phyloP scores from a whole-genome alignment of 306 rosid genomes.

The Sesbania bispinosa region DNA sequence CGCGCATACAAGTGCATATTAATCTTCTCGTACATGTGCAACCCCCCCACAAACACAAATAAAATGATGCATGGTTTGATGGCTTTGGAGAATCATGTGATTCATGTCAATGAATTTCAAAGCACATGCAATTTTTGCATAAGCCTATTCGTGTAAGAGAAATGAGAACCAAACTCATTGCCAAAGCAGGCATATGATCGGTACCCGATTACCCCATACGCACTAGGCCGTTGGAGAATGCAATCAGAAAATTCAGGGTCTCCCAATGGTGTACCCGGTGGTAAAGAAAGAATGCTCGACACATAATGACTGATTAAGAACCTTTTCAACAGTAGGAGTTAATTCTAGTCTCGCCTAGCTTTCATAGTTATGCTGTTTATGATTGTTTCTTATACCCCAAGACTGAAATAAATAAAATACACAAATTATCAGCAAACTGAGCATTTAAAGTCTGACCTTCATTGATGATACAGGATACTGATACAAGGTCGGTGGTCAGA shows the following conservation, averaged over 20 bases:
- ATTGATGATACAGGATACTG: not conserved
- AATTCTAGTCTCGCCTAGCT: not conserved
- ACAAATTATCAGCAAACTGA: not conserved
- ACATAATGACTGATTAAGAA: not conserved
- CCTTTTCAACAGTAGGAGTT: not conserved
- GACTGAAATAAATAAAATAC: not conserved
- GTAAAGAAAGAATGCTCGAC: not conserved
- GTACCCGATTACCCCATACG: too few species aligned
- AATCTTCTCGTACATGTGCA: too few species aligned
- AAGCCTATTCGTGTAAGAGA: not conserved
- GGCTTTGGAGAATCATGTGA: not conserved
- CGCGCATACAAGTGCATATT: too few species aligned
- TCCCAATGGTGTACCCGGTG: not conserved
- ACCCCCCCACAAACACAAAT: too few species aligned
- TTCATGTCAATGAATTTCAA: not conserved
- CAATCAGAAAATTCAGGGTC: not conserved
- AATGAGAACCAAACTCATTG: not conserved
- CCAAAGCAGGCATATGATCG: not conserved
- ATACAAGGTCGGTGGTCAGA: not conserved
- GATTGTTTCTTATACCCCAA: not conserved
- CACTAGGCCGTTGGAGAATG: not conserved
- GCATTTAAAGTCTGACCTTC: conserved; percentile 10
- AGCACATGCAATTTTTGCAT: not conserved
- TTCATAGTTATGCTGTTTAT: not conserved
- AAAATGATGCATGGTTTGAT: not conserved